phyloP scores from a whole-genome alignment of 2,329 filamentous ascomycete species.

The Aureobasidium sp. region DNA sequence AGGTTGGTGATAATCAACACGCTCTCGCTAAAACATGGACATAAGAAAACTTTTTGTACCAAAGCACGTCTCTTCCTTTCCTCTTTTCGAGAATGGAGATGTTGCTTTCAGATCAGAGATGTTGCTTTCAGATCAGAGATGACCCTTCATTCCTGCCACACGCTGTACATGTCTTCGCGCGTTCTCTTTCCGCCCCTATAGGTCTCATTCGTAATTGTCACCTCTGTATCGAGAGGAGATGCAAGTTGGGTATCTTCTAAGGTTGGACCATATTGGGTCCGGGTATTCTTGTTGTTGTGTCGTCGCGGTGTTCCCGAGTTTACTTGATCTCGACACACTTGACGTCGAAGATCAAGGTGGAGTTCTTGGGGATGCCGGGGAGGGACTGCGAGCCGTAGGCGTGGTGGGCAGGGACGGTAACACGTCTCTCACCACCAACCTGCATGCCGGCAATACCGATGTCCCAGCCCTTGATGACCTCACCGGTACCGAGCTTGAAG shows the following conservation, averaged over 20 bases:
- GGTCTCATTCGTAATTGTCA: not conserved
- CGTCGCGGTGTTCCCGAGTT: constrained; percentile 11
- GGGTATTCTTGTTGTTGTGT: constrained; percentile 3
- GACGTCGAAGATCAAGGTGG: constrained; percentile 79
- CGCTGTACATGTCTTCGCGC: not conserved
- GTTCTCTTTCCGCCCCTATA: not conserved
- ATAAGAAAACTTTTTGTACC: constrained; percentile 9
- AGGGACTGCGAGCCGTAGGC: constrained; percentile 80
- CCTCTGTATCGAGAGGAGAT: not conserved
- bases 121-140: not conserved
- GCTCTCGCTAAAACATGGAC: constrained; percentile 3
- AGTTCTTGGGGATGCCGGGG: constrained; percentile 85
- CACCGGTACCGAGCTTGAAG: constrained; percentile 88
- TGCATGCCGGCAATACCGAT: constrained; percentile 88
- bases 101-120: not conserved
- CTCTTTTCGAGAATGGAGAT: constrained; percentile 1
- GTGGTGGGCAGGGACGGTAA: constrained; percentile 78
- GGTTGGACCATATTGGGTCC: not conserved
- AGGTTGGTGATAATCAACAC: not conserved
- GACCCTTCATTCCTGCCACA: constrained; percentile 5
- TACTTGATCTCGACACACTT: constrained; percentile 44
- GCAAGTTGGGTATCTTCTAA: constrained; percentile 21
- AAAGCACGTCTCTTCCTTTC: constrained; percentile 1
- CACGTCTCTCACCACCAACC: constrained; percentile 84
- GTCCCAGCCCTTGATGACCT: constrained; percentile 99